Percentiles rank a stretch among this genome's conserved stretches.
These are phyloP conservation scores for Cadophora sp. DNA, from an alignment of 2,329 filamentous ascomycete species.

Conservation along the genomic window DNA sequence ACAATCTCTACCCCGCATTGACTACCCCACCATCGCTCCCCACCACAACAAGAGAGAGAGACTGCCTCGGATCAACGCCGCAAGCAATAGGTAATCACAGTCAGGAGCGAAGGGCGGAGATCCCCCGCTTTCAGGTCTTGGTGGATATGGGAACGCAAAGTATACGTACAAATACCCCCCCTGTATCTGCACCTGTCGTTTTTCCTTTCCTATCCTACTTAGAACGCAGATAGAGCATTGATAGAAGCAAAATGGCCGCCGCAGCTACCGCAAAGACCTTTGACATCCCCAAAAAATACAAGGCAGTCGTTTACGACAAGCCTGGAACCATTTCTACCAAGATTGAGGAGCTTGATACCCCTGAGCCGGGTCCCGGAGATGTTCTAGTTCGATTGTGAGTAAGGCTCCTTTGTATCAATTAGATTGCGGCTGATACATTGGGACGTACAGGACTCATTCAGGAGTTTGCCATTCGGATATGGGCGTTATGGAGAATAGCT, in stretches of 20 bases:
- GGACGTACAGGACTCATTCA: constrained; percentile 55
- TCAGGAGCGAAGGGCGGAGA: background rate
- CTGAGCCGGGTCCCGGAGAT: constrained; percentile 67
- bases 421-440: background rate
- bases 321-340: constrained; percentile 70
- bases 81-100: background rate
- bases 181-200: background rate
- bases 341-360: constrained; percentile 67
- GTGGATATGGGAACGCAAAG: background rate
- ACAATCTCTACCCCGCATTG: constrained; percentile 22
- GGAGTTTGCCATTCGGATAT: constrained; percentile 71
- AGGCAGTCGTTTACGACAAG: constrained; percentile 69
- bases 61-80: constrained; percentile 6
- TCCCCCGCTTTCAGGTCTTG: constrained; percentile 4
- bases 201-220: background rate
- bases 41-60: constrained; percentile 1
- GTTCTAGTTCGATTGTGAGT: constrained; percentile 66
- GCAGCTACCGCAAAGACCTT: constrained; percentile 36
- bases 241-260: constrained; percentile 37
- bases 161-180: background rate
- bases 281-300: constrained; percentile 63
- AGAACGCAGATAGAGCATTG: background rate
- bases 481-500: constrained; percentile 58
- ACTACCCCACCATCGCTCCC: constrained; percentile 3
- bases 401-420: background rate